These are phyloP conservation scores for Hirsutella thompsonii DNA, from an alignment of 2,329 filamentous ascomycete genomes.

Conservation along the genomic window DNA sequence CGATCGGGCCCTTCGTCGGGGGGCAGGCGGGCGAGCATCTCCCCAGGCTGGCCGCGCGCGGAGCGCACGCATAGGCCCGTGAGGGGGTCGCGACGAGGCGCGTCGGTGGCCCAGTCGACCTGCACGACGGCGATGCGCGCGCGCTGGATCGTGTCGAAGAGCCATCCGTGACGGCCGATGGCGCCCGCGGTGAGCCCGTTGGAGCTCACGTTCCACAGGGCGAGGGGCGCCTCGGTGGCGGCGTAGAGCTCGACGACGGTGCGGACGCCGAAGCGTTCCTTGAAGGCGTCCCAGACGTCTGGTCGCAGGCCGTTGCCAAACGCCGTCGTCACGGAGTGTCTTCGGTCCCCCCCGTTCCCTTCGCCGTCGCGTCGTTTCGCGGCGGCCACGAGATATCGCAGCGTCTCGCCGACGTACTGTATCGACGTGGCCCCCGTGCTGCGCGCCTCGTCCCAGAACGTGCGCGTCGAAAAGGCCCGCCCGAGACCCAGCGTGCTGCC, in stretches of 20 bases:
- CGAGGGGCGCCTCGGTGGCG: constrained; percentile 58
- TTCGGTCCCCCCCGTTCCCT: constrained; percentile 39
- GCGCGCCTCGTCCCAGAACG: constrained; percentile 68
- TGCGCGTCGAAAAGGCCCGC: constrained; percentile 63
- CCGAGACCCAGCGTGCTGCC: constrained; percentile 60
- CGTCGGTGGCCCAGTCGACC: constrained; percentile 58
- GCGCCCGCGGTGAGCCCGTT: constrained; percentile 67
- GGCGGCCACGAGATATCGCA: constrained; percentile 66
- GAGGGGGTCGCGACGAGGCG: constrained; percentile 51
- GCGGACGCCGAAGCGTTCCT: constrained; percentile 64
- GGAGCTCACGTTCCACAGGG: constrained; percentile 57
- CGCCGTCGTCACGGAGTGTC: constrained; percentile 59
- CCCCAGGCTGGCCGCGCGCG: constrained; percentile 51
- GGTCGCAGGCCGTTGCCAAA: constrained; percentile 80
- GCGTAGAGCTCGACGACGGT: constrained; percentile 72
- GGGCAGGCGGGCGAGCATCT: constrained; percentile 63
- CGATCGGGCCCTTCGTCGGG: constrained; percentile 44
- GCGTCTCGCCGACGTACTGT: constrained; percentile 82
- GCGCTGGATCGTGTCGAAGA: constrained; percentile 44
- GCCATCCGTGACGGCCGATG: constrained; percentile 57
- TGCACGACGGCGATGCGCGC: constrained; percentile 45
- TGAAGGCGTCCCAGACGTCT: constrained; percentile 76
- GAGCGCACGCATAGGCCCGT: constrained; percentile 57
- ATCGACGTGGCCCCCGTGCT: constrained; percentile 59
- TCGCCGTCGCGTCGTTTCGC: constrained; percentile 40